Evolutionary conservation across 2,329 filamentous ascomycete genomes (phyloP).

Genomic region (Penicillium concentricum): DNA sequence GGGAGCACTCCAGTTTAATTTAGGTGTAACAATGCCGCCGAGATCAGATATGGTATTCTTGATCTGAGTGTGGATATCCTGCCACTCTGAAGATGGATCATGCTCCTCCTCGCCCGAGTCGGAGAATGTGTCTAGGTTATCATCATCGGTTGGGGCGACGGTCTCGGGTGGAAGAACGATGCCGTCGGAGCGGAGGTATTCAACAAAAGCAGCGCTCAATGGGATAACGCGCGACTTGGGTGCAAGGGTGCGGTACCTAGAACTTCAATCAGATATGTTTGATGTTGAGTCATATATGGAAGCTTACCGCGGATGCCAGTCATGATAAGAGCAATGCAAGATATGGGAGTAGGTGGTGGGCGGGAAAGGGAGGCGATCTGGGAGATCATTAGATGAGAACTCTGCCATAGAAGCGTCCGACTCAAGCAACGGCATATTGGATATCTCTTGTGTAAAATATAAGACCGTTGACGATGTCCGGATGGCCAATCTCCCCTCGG

Average conservation of each 20-base stretch:
- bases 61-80: constrained; percentile 74
- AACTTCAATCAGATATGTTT: constrained; percentile 10
- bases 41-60: constrained; percentile 75
- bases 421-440: constrained; percentile 33
- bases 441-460: not conserved
- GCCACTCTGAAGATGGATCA: constrained; percentile 57
- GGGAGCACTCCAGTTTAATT: constrained; percentile 95
- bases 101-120: constrained; percentile 59
- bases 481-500: constrained; percentile 5
- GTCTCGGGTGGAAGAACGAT: constrained; percentile 70
- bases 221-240: constrained; percentile 85
- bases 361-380: constrained; percentile 65
- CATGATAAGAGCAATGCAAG: constrained; percentile 88
- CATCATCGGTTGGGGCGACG: constrained; percentile 31
- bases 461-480: not conserved
- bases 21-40: constrained; percentile 83
- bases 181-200: constrained; percentile 87
- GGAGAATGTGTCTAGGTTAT: constrained; percentile 52
- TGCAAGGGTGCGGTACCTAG: constrained; percentile 72
- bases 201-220: constrained; percentile 70
- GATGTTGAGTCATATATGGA: not conserved
- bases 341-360: constrained; percentile 84
- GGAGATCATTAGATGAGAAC: constrained; percentile 16
- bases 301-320: constrained; percentile 75
- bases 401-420: constrained; percentile 18